Evolutionary conservation across 345 rosid species (phyloP).

Genomic region (Arabidopsis suecica): DNA sequence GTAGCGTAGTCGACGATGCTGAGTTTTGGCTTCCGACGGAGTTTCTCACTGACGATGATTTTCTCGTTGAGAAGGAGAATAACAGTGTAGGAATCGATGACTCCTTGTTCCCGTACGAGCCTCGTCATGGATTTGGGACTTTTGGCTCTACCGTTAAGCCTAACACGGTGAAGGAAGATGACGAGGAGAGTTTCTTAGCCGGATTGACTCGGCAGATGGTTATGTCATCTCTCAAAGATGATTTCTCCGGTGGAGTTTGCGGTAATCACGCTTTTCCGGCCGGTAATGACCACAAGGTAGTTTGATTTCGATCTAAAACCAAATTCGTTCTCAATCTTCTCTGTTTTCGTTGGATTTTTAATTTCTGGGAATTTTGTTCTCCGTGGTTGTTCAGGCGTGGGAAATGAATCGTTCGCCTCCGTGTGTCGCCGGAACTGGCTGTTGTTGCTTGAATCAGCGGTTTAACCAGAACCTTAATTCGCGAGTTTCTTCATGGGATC

Average conservation of each 20-base stretch:
- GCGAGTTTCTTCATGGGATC: constrained; percentile 55
- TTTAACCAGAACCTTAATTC: constrained; percentile 6
- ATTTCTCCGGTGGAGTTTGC: constrained; percentile 34
- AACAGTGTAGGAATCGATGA: neutral
- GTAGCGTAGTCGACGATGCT: constrained; percentile 55
- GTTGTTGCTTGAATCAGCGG: constrained; percentile 41
- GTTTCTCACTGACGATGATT: constrained; percentile 74
- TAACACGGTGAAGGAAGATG: constrained; percentile 39
- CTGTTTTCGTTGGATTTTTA: neutral
- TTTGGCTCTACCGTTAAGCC: constrained; percentile 71
- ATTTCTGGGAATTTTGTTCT: neutral
- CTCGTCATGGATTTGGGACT: constrained; percentile 48
- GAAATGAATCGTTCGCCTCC: constrained; percentile 50
- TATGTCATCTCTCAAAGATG: constrained; percentile 52
- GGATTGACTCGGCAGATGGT: constrained; percentile 55
- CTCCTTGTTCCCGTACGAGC: constrained; percentile 16
- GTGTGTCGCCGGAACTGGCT: constrained; percentile 49
- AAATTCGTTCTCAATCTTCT: neutral
- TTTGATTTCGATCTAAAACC: neutral
- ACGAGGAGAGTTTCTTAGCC: constrained; percentile 58
- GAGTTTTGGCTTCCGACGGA: constrained; percentile 79
- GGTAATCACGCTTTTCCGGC: constrained; percentile 24
- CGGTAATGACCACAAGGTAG: constrained; percentile 49
- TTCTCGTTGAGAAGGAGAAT: constrained; percentile 40
- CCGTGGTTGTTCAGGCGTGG: constrained; percentile 43